Evolutionary conservation across 2,329 filamentous ascomycete genomes (phyloP), one percentile per base, ranked within the genome.

Genomic region (Beauveria australis): DNA sequence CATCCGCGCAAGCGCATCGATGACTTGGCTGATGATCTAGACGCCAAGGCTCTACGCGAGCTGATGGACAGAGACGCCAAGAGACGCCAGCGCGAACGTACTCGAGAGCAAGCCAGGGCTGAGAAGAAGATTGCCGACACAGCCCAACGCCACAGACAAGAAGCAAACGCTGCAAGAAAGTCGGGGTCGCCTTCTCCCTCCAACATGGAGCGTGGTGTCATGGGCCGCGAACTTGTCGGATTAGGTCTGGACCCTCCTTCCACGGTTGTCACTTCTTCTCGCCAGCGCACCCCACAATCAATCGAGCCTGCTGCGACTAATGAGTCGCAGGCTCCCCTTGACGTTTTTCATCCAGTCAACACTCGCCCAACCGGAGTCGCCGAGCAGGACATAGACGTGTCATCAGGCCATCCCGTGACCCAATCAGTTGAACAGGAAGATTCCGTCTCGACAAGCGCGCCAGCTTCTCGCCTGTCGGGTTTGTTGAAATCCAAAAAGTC

Each of bases 41-140:
- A 91, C 73, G 89, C 94, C 3, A 85, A 88, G 57, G 92, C 91
- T 66, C 73, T 99, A 44, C 84, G 93, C 62, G 89, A 96, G 70
- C 79, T 97, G 33, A 88, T 99, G 83, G 94, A 99, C 67, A 81
- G 94, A 62, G 94, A 99, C 69, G 82, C 87, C 65, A 84, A 92
- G 67, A 83, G 94, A 61, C 85, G 83, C 65, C 90, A 96, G 66
- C 85, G 86, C 70, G 92, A 89, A 74, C 83, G 81, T 58, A 78
- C 82, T 61, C 80, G 81, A 43, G 88, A 93, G 24, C 83, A 86
- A 64, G 85, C 91, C 63, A 84, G 81, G 64, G 74, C 87, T 26
- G 85, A 89, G 65, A 81, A 81, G 59, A 84, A 82, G 61, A 75
- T 94, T 26, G 81, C 85, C 46, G 80, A 84, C 56, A 81, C 84